These are phyloP conservation scores for Colletotrichum caudatum DNA, from an alignment of 2,329 filamentous ascomycete species.

Conservation along the genomic window DNA sequence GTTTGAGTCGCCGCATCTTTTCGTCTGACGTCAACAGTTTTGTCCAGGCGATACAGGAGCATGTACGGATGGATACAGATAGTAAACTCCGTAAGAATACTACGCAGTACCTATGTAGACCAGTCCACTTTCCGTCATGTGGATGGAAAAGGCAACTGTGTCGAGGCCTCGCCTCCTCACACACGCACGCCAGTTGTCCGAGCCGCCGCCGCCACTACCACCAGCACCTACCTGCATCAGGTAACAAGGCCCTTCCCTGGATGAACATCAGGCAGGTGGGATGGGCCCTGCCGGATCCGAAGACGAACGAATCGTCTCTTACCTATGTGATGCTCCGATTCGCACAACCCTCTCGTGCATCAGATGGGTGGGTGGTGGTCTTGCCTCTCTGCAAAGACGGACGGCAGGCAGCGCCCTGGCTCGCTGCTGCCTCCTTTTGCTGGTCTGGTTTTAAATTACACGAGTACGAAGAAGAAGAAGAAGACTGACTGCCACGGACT, in stretches of 20 bases:
- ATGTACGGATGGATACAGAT: too few species aligned
- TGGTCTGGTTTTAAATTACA: neutral
- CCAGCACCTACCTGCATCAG: conserved; percentile 16
- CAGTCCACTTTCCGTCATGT: too few species aligned
- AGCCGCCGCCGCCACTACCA: conserved; percentile 16
- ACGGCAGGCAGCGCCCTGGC: neutral
- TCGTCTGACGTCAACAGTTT: conserved; percentile 36
- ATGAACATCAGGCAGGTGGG: conserved; percentile 11
- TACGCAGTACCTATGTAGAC: too few species aligned
- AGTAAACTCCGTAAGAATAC: too few species aligned
- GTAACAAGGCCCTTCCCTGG: conserved; percentile 30
- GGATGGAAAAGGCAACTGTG: neutral
- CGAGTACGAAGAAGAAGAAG: neutral
- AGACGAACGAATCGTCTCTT: conserved; percentile 21
- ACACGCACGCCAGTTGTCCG: conserved; percentile 2
- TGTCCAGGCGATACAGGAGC: conserved; percentile 11
- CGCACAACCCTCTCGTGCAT: conserved; percentile 2
- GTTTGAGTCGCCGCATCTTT: conserved; percentile 34
- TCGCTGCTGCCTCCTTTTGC: neutral
- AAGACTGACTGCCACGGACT: neutral
- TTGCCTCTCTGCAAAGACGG: neutral
- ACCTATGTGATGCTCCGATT: conserved; percentile 13
- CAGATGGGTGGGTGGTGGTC: neutral
- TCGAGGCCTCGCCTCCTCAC: neutral
- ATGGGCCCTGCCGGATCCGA: conserved; percentile 32